Base-by-base conservation (phyloP, 2,329 filamentous ascomycete species). In the Colletotrichum sp. region DNA sequence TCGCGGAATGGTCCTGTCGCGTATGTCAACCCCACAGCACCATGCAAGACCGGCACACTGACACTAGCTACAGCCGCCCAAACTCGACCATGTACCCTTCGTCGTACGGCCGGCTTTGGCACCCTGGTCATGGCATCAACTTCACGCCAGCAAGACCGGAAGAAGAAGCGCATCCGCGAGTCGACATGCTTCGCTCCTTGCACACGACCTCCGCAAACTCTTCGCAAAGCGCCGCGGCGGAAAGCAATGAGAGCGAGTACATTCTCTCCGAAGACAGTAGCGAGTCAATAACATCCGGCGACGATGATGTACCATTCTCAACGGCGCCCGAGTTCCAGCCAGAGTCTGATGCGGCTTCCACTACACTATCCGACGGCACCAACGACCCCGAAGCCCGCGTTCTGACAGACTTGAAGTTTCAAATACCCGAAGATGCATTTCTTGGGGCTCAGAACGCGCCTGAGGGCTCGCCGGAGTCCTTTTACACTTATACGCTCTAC, bases 401-500 rank as follows among this genome's bases (percentile, higher is more conserved):
- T 0, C 79, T 82, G 39, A 85, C 86, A 5, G 80, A 81, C 1
- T 81, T 88, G 8, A 81, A 86, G 1, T 92, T 85, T 81, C 88
- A 88, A 74, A 88, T 92, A 60, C 82, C 85, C 3, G 81, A 85
- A 34, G 83, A 88, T 5, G 75, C 85, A 24, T 91, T 91, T 76
- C 81, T 84, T 6, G 84, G 85, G 2, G 92, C 92, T 3, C 88
- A 87, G 76, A 81, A 84, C 6, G 88, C 90, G 2, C 79, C 83
- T 0, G 78, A 84, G 7, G 90, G 86, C 12, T 85, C 87, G 0
- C 80, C 84, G 2, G 84, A 84, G 64, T 93, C 92, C 0, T 95
- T 88, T 81, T 97, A 94, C 94, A 92, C 90, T 3, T 91, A 96
- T 82, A 87, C 81, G 2, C 83, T 95, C 72, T 97, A 96, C 81